Conservation (phyloP, 2,329 filamentous ascomycete genomes). For the Alternaria novae-zelandiae region DNA sequence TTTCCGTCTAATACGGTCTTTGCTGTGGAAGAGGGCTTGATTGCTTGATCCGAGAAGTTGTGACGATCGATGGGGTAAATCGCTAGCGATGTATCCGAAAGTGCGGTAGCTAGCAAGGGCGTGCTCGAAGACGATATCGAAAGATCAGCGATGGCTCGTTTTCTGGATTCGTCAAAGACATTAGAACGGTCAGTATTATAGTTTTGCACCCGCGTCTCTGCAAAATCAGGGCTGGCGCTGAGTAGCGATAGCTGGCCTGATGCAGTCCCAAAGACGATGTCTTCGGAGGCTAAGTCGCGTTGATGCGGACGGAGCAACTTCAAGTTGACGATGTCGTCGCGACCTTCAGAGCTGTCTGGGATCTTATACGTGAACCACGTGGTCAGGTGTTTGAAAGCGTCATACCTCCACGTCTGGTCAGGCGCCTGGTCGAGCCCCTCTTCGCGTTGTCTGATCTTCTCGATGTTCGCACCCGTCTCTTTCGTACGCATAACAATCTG, state of each 20-base stretch:
- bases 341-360: conserved; percentile 56
- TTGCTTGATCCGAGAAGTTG: conserved; percentile 35
- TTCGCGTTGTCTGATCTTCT: conserved; percentile 29
- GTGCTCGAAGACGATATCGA: conserved; percentile 52
- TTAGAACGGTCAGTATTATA: conserved; percentile 52
- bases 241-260: conserved; percentile 58
- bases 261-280: conserved; percentile 63
- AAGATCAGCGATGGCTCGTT: conserved; percentile 35
- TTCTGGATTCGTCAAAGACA: conserved; percentile 48
- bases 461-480: conserved; percentile 46
- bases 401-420: conserved; percentile 33
- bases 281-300: conserved; percentile 46
- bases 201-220: conserved; percentile 27
- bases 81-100: conserved; percentile 54
- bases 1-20: conserved; percentile 17
- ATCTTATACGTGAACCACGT: conserved; percentile 62
- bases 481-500: conserved; percentile 60
- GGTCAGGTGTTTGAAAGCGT: conserved; percentile 43
- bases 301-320: conserved; percentile 58
- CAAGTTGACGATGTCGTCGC: conserved; percentile 66
- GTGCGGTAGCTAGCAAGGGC: conserved; percentile 59
- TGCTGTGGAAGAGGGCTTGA: conserved; percentile 25
- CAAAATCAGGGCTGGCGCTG: conserved; percentile 20
- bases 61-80: conserved; percentile 52
- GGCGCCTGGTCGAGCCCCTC: conserved; percentile 5